Base-by-base conservation (phyloP, 495 filamentous ascomycete species). In the Pyrenopolyporus hunteri region DNA sequence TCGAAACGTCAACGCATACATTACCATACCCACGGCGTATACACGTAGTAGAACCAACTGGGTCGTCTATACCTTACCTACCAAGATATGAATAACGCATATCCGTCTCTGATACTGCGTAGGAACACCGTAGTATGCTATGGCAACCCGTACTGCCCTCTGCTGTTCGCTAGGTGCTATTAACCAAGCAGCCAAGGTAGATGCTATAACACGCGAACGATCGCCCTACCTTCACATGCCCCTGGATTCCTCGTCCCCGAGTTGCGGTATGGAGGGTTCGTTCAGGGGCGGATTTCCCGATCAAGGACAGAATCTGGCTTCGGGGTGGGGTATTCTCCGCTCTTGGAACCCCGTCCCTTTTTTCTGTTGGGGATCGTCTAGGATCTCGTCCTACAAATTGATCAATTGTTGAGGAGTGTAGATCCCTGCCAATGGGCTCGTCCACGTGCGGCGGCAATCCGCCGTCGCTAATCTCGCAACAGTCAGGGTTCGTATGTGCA, bases 381-480 rank as follows among this genome's bases (percentile, higher is more conserved):
- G 49, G 62, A 65, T 65, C 53, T 59, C 35, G 45, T 65, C 62
- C 45, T 64, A 55, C 45, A 56, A 55, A 51, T 39, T 55, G 23
- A 65, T 65, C 62, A 65, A 65, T 65, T 65, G 62, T 65, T 65
- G 62, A 65, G 62, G 35, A 47, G 28, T 31, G 37, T 16, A 59
- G 56, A 65, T 65, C 62, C 56, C 32, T 42, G 19, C 19, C 19
- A 45, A 45, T 45, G 7, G 42, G 42, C 23, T 45, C n/a, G 1
- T 59, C 50, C 62, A 65, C 62, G 56, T 65, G 56, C 45, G 33
- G 48, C 48, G 32, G 47, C 32, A 47, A 51, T 14, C 36, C 20
- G 20, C 14, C 13, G 17, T 31, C 45, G 28, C 45, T 45, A 47
- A 47, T 31, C 25, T 47, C 16, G 23, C 6, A 36, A 6, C 33